phyloP scores from a whole-genome alignment of 169 alveolate genomes.

The Plasmodium vinckei region DNA sequence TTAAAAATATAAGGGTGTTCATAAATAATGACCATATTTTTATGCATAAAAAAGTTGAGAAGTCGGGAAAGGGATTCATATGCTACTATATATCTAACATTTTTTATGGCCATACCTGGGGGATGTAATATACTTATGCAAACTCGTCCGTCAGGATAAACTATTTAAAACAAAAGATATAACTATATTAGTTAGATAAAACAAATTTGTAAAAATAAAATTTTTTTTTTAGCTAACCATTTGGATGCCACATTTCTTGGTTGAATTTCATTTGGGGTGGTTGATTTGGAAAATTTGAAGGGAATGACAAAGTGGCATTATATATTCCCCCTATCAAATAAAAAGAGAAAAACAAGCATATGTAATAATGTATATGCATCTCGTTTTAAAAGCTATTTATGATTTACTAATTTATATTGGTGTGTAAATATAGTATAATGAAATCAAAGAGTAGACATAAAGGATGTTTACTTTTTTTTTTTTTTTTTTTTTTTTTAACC shows the following conservation, averaged over 20 bases:
- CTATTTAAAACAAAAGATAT: background rate
- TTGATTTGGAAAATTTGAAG: conserved; percentile 97
- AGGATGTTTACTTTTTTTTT: background rate
- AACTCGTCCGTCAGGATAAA: conserved; percentile 95
- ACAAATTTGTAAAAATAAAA: background rate
- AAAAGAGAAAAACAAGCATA: background rate
- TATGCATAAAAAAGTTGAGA: background rate
- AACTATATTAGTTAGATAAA: too few species aligned
- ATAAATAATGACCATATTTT: background rate
- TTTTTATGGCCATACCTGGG: conserved; percentile 88
- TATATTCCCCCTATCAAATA: conserved; percentile 93
- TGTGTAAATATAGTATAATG: too few species aligned
- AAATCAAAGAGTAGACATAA: background rate
- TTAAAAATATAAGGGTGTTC: background rate
- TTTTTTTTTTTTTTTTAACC: conserved; percentile 11
- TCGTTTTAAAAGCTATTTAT: too few species aligned
- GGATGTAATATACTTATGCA: conserved; percentile 98
- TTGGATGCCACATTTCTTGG: conserved; percentile 99
- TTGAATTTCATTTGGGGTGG: conserved; percentile 98
- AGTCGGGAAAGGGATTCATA: background rate
- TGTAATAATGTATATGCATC: too few species aligned
- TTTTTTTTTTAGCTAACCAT: conserved; percentile 79
- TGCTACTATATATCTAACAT: background rate
- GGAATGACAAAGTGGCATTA: conserved; percentile 95
- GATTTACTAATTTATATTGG: too few species aligned